A percentile compares a stretch with the other conserved stretches of the same genome.
Conservation (phyloP, 2,329 filamentous ascomycete species). For the Paraphaeosphaeria minitans region DNA sequence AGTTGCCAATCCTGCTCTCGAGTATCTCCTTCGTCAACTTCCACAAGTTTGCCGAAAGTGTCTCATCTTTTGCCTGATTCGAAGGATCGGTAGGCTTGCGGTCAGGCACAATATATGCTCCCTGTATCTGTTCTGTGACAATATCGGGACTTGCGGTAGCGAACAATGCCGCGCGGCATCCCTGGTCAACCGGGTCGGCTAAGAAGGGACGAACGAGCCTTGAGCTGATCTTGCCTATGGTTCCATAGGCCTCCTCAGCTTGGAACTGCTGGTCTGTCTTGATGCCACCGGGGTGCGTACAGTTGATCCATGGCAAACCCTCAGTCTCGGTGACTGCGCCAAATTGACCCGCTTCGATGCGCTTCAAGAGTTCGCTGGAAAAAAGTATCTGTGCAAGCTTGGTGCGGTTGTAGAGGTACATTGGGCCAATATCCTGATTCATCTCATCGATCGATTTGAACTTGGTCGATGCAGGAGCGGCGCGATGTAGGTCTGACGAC, state of each 20-base stretch:
- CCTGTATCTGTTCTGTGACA: constrained; percentile 51
- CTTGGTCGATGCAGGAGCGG: constrained; percentile 43
- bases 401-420: constrained; percentile 55
- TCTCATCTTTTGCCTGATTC: constrained; percentile 51
- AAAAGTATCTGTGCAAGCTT: constrained; percentile 59
- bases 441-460: constrained; percentile 56
- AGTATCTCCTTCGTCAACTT: constrained; percentile 53
- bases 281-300: constrained; percentile 57
- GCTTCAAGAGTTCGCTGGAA: constrained; percentile 49
- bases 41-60: constrained; percentile 53
- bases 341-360: constrained; percentile 40
- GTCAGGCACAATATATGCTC: constrained; percentile 57
- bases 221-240: constrained; percentile 53
- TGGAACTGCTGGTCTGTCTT: constrained; percentile 56
- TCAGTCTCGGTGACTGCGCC: constrained; percentile 38
- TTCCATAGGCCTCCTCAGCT: constrained; percentile 57
- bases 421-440: constrained; percentile 56
- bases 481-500: constrained; percentile 56
- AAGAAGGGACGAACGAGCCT: constrained; percentile 53
- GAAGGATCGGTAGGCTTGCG: constrained; percentile 53
- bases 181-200: constrained; percentile 56
- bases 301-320: constrained; percentile 55
- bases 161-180: constrained; percentile 56
- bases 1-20: constrained; percentile 46
- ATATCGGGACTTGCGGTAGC: constrained; percentile 55